Evolutionary conservation across 805 yeast genomes (phyloP), one percentile per base, ranked within the genome.

Genomic region (Komagataella ulmi): DNA sequence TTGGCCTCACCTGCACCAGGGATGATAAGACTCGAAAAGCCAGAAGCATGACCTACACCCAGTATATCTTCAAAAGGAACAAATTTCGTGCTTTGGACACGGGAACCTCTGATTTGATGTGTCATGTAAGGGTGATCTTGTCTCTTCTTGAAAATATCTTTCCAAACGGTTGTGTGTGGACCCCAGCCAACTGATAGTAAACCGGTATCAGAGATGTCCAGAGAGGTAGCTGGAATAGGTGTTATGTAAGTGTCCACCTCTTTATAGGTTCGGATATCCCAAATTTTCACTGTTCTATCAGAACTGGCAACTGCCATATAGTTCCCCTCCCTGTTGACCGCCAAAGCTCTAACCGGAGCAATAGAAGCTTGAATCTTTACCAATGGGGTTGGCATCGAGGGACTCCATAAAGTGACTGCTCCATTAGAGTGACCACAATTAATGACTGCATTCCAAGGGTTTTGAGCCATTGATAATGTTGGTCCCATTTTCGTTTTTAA

Each of bases 1-100:
- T 93, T 93, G 55, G 99, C 97, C 70, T 93, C 99, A 72, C 99
- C 99, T 46, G 97, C 74, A 23, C 99, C 99, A 45, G 99, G 99
- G 53, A 93, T 76, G 58, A 93, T 84, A 54, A 93, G 58, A n/a
- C 93, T 82, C n/a, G 83, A 77, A 45, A 89, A 74, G 47, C 97
- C 96, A 1, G 69, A 67, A 50, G 77, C 73, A 63, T 88, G 95
- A 2, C 97, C 97, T 8, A 85, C 78, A 23, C 97, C 96, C 21
- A 93, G 72, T n/a, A 91, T 72, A 85, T 93, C 99, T 71, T 93
- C 99, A 67, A 83, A 93, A 12, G 99, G 99, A 44, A 91, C 95
- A 64, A 83, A 89, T 60, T 76, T 77, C 45, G 81, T 70, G 52
- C 76, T 77, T 58, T 80, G 83, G 17, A 88, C 74, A 57, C 77